Evolutionary conservation across 495 filamentous ascomycete species (phyloP).

Genomic region (Glonium stellatum): DNA sequence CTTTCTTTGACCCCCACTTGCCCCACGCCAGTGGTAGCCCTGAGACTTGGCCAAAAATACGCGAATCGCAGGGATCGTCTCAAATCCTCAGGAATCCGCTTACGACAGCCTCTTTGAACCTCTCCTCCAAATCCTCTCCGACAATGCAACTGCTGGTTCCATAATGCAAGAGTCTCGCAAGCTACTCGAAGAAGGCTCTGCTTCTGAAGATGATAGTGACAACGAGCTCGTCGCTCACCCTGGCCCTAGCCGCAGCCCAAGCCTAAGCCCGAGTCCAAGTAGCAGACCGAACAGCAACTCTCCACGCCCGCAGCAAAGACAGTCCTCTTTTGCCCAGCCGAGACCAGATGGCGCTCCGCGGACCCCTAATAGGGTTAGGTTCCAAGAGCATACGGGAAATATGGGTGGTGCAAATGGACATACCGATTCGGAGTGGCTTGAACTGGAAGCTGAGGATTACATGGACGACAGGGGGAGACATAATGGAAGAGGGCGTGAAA

Average conservation of each 20-base stretch:
- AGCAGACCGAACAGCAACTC: background rate
- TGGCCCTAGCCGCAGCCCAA: background rate
- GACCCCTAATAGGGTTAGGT: slow-evolving; percentile 80
- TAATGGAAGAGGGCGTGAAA: slow-evolving; percentile 27
- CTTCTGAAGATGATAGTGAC: background rate
- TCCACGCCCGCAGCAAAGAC: slow-evolving; percentile 19
- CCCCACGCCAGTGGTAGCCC: no score
- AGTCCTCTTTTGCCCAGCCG: slow-evolving; percentile 37
- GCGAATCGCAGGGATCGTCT: no score
- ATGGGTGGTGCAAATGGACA: slow-evolving; percentile 34
- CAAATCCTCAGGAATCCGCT: no score
- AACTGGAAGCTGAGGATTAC: slow-evolving; percentile 54
- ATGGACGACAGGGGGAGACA: slow-evolving; percentile 20
- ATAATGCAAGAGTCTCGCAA: slow-evolving; percentile 4
- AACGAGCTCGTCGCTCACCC: background rate
- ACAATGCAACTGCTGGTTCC: background rate
- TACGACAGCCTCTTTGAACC: background rate
- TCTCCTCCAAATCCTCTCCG: background rate
- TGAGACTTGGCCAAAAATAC: no score
- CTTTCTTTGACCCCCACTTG: no score
- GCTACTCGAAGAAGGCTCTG: background rate
- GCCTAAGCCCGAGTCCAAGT: background rate
- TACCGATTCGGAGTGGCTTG: slow-evolving; percentile 40
- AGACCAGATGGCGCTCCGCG: slow-evolving; percentile 53
- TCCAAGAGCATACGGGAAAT: slow-evolving; percentile 52